A percentile compares a stretch with the other conserved stretches of the same genome.
phyloP scores from a whole-genome alignment of 768 basidiomycete genomes.

The Tulasnella sp. region DNA sequence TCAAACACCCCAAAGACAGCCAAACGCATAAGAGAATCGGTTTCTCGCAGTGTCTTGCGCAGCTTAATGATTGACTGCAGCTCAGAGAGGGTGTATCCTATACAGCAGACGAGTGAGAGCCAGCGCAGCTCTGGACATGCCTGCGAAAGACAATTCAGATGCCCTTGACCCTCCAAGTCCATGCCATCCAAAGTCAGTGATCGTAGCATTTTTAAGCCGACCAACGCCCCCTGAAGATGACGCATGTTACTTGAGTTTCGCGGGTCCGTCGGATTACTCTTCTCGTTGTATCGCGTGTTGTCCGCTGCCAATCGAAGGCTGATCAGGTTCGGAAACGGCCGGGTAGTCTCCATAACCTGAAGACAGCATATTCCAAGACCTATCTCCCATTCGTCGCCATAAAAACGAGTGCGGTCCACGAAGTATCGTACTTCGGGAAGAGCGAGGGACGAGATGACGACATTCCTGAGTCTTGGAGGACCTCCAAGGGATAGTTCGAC shows the following conservation, averaged over 20 bases:
- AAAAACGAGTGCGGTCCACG: neutral
- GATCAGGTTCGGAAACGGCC: neutral
- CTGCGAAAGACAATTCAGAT: neutral
- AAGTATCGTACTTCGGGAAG: neutral
- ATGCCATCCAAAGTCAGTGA: neutral
- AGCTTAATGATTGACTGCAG: neutral
- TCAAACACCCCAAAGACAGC: neutral
- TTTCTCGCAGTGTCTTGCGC: neutral
- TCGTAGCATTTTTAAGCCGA: neutral
- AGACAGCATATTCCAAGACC: neutral
- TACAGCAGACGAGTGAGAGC: neutral
- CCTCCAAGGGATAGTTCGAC: neutral
- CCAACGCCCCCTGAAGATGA: neutral
- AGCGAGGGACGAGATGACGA: neutral
- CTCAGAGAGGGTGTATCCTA: neutral
- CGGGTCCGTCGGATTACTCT: neutral
- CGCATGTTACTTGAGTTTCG: neutral
- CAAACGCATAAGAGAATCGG: neutral
- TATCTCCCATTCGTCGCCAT: neutral
- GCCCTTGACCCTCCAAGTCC: neutral
- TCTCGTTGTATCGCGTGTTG: neutral
- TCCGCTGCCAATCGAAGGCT: neutral
- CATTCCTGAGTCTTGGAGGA: neutral
- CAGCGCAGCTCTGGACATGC: neutral
- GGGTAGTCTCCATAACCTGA: neutral